Base-by-base conservation (phyloP, 177 flowering plant species). In the Vitis hybrid region DNA sequence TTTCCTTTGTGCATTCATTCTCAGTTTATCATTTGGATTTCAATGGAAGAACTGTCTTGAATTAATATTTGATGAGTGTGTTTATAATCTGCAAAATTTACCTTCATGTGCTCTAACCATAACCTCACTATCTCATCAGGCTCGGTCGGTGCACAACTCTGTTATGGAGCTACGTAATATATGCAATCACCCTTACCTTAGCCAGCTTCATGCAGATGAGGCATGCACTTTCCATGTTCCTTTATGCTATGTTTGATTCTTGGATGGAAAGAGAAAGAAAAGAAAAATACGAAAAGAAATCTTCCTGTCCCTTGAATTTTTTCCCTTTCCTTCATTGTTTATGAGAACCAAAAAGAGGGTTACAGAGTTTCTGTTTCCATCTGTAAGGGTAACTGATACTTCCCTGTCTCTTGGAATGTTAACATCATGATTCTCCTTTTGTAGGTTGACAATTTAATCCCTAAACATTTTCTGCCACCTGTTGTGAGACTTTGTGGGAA, bases 151-250 rank as follows among this genome's bases (percentile, higher is more conserved):
- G 66, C 98, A 96, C 78, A 96, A 96, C 74, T 83, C 98, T 69
- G 99, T 96, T 49, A 93, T 96, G 97, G 99, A 96, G 78, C 81
- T 96, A 35, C 93, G 99, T 10, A 96, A 96, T 75, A 96, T 96
- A 67, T 96, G 99, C 87, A 96, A 96, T 80, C 99, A 96, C 81
- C 99, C 99, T 52, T 96, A 96, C 83, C 79, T 96, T 51, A 93
- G 99, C 80, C 98, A 93, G 75, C 94, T 96, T 77, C 99, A 96
- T 80, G 82, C 86, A 50, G 99, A 96, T 18, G 92, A 93, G 97
- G 99, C 75, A 82, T 75, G 85, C 70, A 68, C 32, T 66, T 72
- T 70, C 3, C 14, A 62, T 67, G 6, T 64, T 50, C 12, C 52
- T 13, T 46, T 56, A 48, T 58, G 71, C 49, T 69, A 18, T 35